Evolutionary conservation across 1,284 basidiomycete species (phyloP), one percentile per base, ranked within the genome.

Genomic region (Fomes fomentarius): DNA sequence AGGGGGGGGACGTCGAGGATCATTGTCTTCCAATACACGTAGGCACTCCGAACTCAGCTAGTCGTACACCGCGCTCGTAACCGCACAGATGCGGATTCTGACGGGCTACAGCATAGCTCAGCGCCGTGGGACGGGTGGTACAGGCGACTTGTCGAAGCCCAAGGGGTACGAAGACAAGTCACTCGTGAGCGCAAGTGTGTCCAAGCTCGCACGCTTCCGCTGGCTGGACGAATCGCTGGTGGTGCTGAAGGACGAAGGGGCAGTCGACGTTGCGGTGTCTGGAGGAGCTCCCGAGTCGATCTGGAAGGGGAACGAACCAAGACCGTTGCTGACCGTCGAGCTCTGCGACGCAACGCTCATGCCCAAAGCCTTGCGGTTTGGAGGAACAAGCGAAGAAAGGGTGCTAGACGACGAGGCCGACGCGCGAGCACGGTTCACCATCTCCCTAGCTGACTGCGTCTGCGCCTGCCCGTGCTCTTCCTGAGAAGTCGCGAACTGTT

Each of bases 301-400:
- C 58, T 91, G 89, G 81, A 93, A 93, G 33, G 88, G 84, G 78
- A 91, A 93, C 51, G 81, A 89, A 30, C 84, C 87, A 56, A 88
- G 76, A 38, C 88, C 89, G 37, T 85, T 85, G 19, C 89, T 89
- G 38, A 83, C 80, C 5, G 86, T 87, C 14, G 89, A 91, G 33
- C 87, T 66, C 65, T 89, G 82, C 24, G 87, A 89, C 11, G 78
- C 85, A 1, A 84, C 85, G 8, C 88, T 91, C 73, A 89, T 72
- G 21, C 86, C 85, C 19, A 87, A 74, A 19, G 76, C 75, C 42
- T 76, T 80, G 54, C 87, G 76, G 63, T 77, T 75, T 4, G 83
- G 68, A 26, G 62, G 62, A 17, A 53, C 55, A n/a, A 63, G 62
- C 25, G 56, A 31, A 2, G 57, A 54, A 22, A 52, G 44, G 38